phyloP scores from a whole-genome alignment of 768 basidiomycete species.

The Serendipita vermifera region DNA sequence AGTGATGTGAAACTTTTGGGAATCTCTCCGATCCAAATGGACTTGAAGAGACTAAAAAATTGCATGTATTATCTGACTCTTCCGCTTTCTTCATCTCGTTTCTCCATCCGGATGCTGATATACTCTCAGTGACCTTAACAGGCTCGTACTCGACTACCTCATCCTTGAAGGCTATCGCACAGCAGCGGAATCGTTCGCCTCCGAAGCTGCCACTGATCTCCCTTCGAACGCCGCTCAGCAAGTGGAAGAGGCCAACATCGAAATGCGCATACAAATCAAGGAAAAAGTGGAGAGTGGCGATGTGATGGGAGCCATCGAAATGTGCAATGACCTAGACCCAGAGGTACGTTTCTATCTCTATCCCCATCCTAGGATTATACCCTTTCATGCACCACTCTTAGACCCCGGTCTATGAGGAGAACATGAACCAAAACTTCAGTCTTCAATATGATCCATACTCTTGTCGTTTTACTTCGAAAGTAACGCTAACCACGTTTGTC shows the following conservation, averaged over 20 bases:
- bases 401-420: slow-evolving; percentile 81
- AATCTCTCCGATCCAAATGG: slow-evolving; percentile 87
- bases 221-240: slow-evolving; percentile 30
- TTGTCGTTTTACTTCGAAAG: slow-evolving; percentile 13
- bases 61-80: slow-evolving; percentile 83
- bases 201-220: slow-evolving; percentile 55
- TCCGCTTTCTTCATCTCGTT: slow-evolving; percentile 15
- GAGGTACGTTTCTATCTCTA: slow-evolving; percentile 53
- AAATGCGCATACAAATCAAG: slow-evolving; percentile 87
- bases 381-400: slow-evolving; percentile 99
- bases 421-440: slow-evolving; percentile 72
- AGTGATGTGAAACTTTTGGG: slow-evolving; percentile 77
- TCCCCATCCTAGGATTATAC: slow-evolving; percentile 60
- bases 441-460: slow-evolving; percentile 74
- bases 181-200: slow-evolving; percentile 88
- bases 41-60: slow-evolving; percentile 54
- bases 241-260: slow-evolving; percentile 84
- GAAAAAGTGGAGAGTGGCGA: slow-evolving; percentile 90
- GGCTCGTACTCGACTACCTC: slow-evolving; percentile 92
- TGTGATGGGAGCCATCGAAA: slow-evolving; percentile 88
- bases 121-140: slow-evolving; percentile 70
- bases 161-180: slow-evolving; percentile 96
- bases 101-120: slow-evolving; percentile 15
- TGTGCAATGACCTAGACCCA: slow-evolving; percentile 90
- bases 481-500: slow-evolving; percentile 14